Base-by-base conservation (phyloP, 306 rosid genomes). In the cucumber (Cucumis sativus) region DNA sequence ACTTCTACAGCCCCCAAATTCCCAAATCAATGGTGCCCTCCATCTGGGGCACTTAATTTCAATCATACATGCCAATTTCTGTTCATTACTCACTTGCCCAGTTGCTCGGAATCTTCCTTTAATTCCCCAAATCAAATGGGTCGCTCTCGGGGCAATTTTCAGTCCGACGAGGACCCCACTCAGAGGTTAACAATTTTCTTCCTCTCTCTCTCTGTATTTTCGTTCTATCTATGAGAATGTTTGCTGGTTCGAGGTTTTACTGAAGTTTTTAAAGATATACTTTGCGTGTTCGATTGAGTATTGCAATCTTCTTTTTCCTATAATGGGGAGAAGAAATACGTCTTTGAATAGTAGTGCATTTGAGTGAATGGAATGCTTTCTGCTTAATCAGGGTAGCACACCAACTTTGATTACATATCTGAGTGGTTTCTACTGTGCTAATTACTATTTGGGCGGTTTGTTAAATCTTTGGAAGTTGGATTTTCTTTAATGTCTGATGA, bases 141-240 rank as follows among this genome's bases (percentile, higher is more conserved):
- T 84, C 97, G 99, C 79, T 96, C 98, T 85, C 97, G 99, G 66
- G 96, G 93, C 39, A 91, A 91, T 79, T 92, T 92, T 75, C 97
- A 87, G 74, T 81, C 87, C 33, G 96, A 92, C 65, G 99, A 92
- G 58, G 99, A 96, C 82, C 98, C 97, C 30, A 84, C 87, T 45
- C 99, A 89, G 82, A 92, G 99, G 98, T 96, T 62, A 73, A 54
- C 11, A 78, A 16, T 30, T 64, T 18, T 30, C n/a, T 4, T 10
- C 78, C 45, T 58, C 43, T 75, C 16, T 75, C 16, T 39, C 47
- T 62, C 9, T 77, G 6, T 78, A 8, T 64, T 21, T 77, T 63
- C 6, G 7, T 28, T 10, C 23, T 47, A 16, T 45, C 39, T 18
- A 4, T 49, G 30, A 33, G 33, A 30, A 28, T 1, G 7, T 52